Conservation (phyloP, 1,284 basidiomycete genomes). For the Termitomyces sp. region DNA sequence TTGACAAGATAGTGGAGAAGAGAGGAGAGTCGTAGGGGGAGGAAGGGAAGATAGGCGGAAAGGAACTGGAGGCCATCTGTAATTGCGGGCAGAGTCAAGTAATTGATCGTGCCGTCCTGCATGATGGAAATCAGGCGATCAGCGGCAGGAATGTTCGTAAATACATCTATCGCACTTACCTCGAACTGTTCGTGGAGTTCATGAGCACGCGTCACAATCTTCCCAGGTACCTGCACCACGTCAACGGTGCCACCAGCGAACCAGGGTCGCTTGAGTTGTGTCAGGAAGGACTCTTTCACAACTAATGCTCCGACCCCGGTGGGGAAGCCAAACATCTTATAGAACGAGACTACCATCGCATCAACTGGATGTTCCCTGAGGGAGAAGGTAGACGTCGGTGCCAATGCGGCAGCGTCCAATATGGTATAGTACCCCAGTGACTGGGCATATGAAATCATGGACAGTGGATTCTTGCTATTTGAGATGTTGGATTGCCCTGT, state of each 20-base stretch:
- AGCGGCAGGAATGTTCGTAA: neutral
- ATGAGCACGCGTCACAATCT: conserved; percentile 54
- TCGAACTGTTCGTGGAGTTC: conserved; percentile 70
- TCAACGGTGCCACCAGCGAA: conserved; percentile 81
- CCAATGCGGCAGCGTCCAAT: conserved; percentile 77
- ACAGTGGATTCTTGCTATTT: conserved; percentile 57
- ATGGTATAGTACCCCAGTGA: conserved; percentile 68
- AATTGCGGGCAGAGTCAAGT: conserved; percentile 66
- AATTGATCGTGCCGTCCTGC: conserved; percentile 84
- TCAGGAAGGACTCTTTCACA: conserved; percentile 63
- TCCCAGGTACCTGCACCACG: conserved; percentile 74
- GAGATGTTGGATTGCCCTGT: conserved; percentile 81
- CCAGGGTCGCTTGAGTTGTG: conserved; percentile 64
- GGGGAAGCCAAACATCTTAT: conserved; percentile 88
- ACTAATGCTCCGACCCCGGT: conserved; percentile 80
- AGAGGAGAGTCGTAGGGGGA: conserved; percentile 66
- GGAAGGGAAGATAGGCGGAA: conserved; percentile 69
- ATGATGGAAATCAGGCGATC: neutral
- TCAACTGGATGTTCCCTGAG: conserved; percentile 63
- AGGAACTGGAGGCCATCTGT: conserved; percentile 72
- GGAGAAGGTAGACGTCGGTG: conserved; percentile 64
- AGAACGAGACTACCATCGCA: conserved; percentile 79
- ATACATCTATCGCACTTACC: conserved; percentile 34
- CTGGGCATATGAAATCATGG: conserved; percentile 54
- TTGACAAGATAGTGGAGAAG: conserved; percentile 53